These are phyloP conservation scores for Sambucus nigra DNA, from an alignment of 129 eudicot species.

Conservation along the genomic window DNA sequence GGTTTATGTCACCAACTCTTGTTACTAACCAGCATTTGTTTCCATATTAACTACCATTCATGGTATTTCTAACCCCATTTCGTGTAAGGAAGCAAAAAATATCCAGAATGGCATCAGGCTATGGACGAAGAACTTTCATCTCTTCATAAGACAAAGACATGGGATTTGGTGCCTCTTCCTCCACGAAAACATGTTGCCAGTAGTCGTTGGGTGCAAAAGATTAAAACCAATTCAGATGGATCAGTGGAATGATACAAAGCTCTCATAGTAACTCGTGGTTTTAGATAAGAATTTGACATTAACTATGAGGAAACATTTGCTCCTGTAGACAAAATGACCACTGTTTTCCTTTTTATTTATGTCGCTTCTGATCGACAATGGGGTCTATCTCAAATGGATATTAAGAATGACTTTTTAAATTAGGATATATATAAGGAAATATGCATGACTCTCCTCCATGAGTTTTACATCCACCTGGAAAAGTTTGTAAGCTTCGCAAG, in stretches of 20 bases:
- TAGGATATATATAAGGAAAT: not conserved
- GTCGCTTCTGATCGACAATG: too few relatives aligned
- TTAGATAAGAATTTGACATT: not conserved
- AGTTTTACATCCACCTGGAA: not conserved
- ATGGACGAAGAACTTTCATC: not conserved
- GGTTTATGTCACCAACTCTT: not conserved
- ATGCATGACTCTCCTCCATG: not conserved
- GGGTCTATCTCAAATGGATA: not conserved
- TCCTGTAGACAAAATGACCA: not conserved
- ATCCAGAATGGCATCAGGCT: conserved; percentile 1
- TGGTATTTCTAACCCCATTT: not conserved
- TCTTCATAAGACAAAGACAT: not conserved
- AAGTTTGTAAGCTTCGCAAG: not conserved
- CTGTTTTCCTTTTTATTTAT: not conserved
- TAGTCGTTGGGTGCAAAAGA: not conserved
- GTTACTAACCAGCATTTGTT: not conserved
- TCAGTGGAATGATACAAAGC: not conserved
- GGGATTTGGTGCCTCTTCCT: not conserved
- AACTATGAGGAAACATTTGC: conserved; percentile 1
- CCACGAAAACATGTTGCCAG: not conserved
- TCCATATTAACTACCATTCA: not conserved
- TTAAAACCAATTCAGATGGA: not conserved
- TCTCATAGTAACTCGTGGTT: not conserved
- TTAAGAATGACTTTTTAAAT: not conserved
- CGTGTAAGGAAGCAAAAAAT: not conserved